Percentiles rank a stretch among this genome's conserved stretches.
Conservation (phyloP, 1,284 basidiomycete species). For the Moesziomyces parantarcticus region DNA sequence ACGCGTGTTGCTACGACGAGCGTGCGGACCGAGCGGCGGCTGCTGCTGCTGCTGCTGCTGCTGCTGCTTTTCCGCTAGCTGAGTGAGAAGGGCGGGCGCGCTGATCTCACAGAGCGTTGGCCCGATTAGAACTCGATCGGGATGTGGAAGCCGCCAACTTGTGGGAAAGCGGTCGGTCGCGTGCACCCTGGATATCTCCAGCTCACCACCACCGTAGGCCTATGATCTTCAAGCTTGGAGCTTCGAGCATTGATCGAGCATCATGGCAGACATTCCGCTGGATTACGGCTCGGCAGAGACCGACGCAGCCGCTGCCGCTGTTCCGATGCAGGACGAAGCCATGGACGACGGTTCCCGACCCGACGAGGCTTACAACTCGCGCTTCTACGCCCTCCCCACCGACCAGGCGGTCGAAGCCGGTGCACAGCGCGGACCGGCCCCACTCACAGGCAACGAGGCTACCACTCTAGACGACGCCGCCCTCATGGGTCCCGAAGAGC, state of each 20-base stretch:
- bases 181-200: neutral
- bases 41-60: too few species aligned
- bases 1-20: too few species aligned
- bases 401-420: slow-evolving; percentile 53
- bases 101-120: too few species aligned
- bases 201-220: slow-evolving; percentile 1
- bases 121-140: too few species aligned
- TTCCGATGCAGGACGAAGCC: slow-evolving; percentile 28
- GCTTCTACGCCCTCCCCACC: slow-evolving; percentile 52
- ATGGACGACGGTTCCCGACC: slow-evolving; percentile 25
- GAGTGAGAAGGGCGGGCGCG: too few species aligned
- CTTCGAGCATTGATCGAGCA: neutral
- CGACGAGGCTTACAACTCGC: slow-evolving; percentile 5
- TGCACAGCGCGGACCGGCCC: slow-evolving; percentile 40
- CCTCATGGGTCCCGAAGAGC: slow-evolving; percentile 21
- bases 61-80: too few species aligned
- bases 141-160: too few species aligned
- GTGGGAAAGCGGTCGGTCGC: too few species aligned
- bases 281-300: slow-evolving; percentile 39
- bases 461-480: slow-evolving; percentile 16
- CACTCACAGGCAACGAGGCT: slow-evolving; percentile 16
- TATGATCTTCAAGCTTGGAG: too few species aligned
- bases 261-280: slow-evolving; percentile 37
- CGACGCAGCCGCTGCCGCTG: neutral
- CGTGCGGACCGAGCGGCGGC: too few species aligned